Evolutionary conservation across 441 rosid species (phyloP).

Genomic region (Kokia cookei): DNA sequence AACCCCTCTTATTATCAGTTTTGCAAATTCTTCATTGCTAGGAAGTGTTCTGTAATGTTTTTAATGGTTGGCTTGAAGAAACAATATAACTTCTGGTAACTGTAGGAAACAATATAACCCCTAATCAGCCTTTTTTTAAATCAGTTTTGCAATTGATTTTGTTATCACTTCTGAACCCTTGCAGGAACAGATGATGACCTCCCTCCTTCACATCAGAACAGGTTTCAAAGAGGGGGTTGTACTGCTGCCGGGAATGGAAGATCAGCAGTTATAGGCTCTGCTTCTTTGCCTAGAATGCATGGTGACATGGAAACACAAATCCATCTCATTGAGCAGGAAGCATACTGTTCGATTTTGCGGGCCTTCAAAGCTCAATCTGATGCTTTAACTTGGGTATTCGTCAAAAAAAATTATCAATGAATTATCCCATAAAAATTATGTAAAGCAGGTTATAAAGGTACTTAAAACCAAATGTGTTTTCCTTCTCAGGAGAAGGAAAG

Average conservation of each 20-base stretch:
- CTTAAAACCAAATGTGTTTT: conserved; percentile 8
- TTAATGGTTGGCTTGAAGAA: background rate
- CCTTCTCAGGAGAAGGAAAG: conserved; percentile 83
- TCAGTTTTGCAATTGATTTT: background rate
- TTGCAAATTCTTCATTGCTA: background rate
- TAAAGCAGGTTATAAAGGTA: conserved; percentile 2
- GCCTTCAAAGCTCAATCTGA: conserved; percentile 99
- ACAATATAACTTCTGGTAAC: background rate
- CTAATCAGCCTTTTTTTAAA: background rate
- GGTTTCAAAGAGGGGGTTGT: conserved; percentile 74
- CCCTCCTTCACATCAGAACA: conserved; percentile 88
- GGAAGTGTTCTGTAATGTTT: background rate
- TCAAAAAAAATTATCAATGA: background rate
- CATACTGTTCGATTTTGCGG: conserved; percentile 80
- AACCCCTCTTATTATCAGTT: background rate
- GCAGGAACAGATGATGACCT: conserved; percentile 98
- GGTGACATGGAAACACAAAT: conserved; percentile 96
- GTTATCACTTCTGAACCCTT: background rate
- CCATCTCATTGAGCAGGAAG: conserved; percentile 93
- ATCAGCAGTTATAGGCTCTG: conserved; percentile 56
- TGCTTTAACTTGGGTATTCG: conserved; percentile 90
- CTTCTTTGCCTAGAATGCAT: conserved; percentile 61
- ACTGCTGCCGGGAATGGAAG: conserved; percentile 74
- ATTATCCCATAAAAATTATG: background rate
- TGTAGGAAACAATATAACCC: background rate